Conservation (phyloP, 768 basidiomycete genomes). For the Hypholoma fasciculare region DNA sequence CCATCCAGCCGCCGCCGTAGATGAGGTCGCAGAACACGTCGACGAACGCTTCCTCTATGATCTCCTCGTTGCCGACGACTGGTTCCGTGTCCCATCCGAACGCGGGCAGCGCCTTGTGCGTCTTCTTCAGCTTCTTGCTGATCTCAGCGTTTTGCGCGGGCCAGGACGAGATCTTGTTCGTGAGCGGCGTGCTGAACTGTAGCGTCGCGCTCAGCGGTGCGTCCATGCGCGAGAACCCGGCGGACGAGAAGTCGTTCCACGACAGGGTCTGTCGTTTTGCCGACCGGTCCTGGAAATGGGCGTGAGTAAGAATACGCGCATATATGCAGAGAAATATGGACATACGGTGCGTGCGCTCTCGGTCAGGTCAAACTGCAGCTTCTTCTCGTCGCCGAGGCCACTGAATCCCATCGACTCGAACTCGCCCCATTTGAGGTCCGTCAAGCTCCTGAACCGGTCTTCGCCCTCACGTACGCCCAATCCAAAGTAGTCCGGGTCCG, state of each 20-base stretch:
- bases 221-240: slow-evolving; percentile 83
- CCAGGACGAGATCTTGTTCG: slow-evolving; percentile 63
- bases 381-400: slow-evolving; percentile 56
- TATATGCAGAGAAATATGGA: slow-evolving; percentile 1
- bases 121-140: slow-evolving; percentile 79
- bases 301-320: slow-evolving; percentile 1
- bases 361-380: slow-evolving; percentile 90
- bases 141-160: slow-evolving; percentile 74
- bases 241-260: slow-evolving; percentile 87
- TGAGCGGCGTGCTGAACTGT: slow-evolving; percentile 63
- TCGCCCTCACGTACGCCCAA: slow-evolving; percentile 46
- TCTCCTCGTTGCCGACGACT: slow-evolving; percentile 71
- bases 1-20: slow-evolving; percentile 85
- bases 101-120: slow-evolving; percentile 74
- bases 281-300: slow-evolving; percentile 48
- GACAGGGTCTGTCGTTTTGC: slow-evolving; percentile 82
- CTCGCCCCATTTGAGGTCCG: slow-evolving; percentile 89
- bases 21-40: slow-evolving; percentile 84
- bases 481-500: slow-evolving; percentile 39
- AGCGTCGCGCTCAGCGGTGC: slow-evolving; percentile 78
- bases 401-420: slow-evolving; percentile 87
- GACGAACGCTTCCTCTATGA: slow-evolving; percentile 89
- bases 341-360: slow-evolving; percentile 76
- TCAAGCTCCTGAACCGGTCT: slow-evolving; percentile 76
- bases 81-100: slow-evolving; percentile 96